A percentile compares a stretch with the other conserved stretches of the same genome.
Conservation (phyloP, 2,329 filamentous ascomycete species). For the Pseudogymnoascus sp. region DNA sequence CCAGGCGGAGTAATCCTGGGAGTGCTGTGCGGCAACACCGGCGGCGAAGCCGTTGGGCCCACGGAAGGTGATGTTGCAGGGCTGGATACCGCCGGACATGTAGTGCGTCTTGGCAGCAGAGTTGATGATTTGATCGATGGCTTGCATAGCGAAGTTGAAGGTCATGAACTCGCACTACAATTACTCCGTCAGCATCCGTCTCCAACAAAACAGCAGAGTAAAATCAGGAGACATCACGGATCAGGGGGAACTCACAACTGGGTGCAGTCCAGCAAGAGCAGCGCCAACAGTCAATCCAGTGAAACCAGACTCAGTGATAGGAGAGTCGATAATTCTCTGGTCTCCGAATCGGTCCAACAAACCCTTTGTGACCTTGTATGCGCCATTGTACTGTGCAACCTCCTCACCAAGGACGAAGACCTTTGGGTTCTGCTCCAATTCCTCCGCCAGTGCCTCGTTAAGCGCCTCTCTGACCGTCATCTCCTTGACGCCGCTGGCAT, state of each 20-base stretch:
- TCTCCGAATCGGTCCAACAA: conserved; percentile 95
- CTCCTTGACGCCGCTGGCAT: conserved; percentile 61
- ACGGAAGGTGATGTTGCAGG: conserved; percentile 99
- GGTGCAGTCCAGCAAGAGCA: conserved; percentile 88
- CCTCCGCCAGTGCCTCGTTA: conserved; percentile 96
- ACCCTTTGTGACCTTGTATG: conserved; percentile 99
- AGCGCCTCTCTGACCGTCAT: conserved; percentile 95
- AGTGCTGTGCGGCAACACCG: conserved; percentile 96
- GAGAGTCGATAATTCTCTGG: conserved; percentile 94
- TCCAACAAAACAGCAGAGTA: neutral
- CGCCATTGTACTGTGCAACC: conserved; percentile 99
- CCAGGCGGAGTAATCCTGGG: conserved; percentile 97
- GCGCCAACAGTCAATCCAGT: conserved; percentile 88
- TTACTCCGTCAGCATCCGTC: conserved; percentile 16
- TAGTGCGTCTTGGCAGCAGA: conserved; percentile 98
- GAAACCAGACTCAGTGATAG: conserved; percentile 97
- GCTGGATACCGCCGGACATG: conserved; percentile 99
- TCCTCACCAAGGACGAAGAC: conserved; percentile 96
- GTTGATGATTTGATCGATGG: conserved; percentile 99
- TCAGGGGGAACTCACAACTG: conserved; percentile 62
- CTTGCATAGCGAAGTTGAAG: conserved; percentile 99
- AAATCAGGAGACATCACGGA: neutral
- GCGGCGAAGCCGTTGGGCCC: conserved; percentile 96
- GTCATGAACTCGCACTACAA: conserved; percentile 97
- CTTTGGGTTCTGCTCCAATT: conserved; percentile 90